A percentile compares a stretch with the other conserved stretches of the same genome.
Conservation (phyloP, 78 protist species). For the Isochrysis galbana region DNA sequence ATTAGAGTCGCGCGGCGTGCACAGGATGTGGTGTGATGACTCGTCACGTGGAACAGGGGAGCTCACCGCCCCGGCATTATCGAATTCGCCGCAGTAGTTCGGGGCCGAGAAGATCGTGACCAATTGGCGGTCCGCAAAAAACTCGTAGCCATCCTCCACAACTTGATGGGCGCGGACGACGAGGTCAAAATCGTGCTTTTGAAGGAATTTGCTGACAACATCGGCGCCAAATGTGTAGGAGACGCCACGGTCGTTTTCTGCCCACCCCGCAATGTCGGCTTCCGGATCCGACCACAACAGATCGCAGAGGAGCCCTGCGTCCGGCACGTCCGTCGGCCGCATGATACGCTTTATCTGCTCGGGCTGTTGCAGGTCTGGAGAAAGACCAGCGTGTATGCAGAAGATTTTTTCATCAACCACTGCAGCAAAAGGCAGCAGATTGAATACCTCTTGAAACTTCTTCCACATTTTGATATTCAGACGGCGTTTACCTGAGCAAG, state of each 20-base stretch:
- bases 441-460: background rate
- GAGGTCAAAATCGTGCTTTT: conserved; percentile 92
- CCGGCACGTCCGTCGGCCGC: conserved; percentile 98
- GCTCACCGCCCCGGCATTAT: conserved; percentile 98
- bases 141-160: conserved; percentile 67
- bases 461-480: conserved; percentile 39
- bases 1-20: background rate
- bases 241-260: conserved; percentile 96
- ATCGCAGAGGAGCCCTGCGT: conserved; percentile 52
- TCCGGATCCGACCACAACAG: conserved; percentile 25
- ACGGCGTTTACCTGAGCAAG: conserved; percentile 32
- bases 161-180: conserved; percentile 86
- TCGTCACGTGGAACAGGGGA: too few species aligned
- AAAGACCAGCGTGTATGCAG: conserved; percentile 98
- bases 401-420: conserved; percentile 96
- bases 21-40: background rate
- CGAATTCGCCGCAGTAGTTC: conserved; percentile 98
- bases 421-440: conserved; percentile 90
- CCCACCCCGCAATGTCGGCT: background rate
- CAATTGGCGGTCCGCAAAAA: conserved; percentile 91
- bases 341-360: conserved; percentile 85
- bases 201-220: conserved; percentile 82
- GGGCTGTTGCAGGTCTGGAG: conserved; percentile 58
- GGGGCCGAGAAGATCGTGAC: conserved; percentile 98
- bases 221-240: conserved; percentile 97